Percentiles rank a stretch among this genome's conserved stretches.
Conservation (phyloP, 495 filamentous ascomycete genomes). For the Penicillium mononematosum region DNA sequence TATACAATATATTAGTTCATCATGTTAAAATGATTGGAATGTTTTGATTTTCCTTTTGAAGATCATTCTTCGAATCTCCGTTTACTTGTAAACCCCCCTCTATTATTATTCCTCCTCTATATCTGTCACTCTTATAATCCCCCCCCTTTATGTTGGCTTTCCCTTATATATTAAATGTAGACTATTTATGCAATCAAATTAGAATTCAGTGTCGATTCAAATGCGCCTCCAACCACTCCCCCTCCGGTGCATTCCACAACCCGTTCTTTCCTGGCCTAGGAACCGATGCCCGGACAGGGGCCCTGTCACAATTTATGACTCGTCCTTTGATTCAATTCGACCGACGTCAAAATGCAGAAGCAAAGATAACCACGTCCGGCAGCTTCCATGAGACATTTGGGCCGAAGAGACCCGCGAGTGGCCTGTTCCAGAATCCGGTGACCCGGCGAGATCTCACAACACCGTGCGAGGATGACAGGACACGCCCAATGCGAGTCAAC, state of each 20-base stretch:
- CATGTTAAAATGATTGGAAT: background rate
- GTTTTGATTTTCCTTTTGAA: background rate
- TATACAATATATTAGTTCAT: background rate
- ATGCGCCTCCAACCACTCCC: conserved; percentile 17
- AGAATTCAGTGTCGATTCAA: conserved; percentile 6
- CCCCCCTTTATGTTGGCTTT: background rate
- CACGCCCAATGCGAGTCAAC: conserved; percentile 20
- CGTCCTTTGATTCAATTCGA: conserved; percentile 27
- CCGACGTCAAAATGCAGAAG: conserved; percentile 24
- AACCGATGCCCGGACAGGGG: conserved; percentile 25
- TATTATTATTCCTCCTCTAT: background rate
- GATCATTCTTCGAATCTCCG: background rate
- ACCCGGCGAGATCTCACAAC: conserved; percentile 35
- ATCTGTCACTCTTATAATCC: no score
- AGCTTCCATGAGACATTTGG: conserved; percentile 34
- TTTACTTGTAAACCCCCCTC: background rate
- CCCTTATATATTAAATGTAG: background rate
- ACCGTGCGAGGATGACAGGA: conserved; percentile 31
- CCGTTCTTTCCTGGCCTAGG: conserved; percentile 23
- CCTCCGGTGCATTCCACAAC: conserved; percentile 32
- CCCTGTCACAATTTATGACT: conserved; percentile 25
- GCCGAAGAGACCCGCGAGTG: conserved; percentile 28
- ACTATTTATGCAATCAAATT: conserved; percentile 1
- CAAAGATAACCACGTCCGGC: conserved; percentile 27
- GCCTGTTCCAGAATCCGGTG: conserved; percentile 36